Evolutionary conservation across 179 eudicot species (phyloP), one percentile per base, ranked within the genome.

Genomic region (Beta lomatogona): DNA sequence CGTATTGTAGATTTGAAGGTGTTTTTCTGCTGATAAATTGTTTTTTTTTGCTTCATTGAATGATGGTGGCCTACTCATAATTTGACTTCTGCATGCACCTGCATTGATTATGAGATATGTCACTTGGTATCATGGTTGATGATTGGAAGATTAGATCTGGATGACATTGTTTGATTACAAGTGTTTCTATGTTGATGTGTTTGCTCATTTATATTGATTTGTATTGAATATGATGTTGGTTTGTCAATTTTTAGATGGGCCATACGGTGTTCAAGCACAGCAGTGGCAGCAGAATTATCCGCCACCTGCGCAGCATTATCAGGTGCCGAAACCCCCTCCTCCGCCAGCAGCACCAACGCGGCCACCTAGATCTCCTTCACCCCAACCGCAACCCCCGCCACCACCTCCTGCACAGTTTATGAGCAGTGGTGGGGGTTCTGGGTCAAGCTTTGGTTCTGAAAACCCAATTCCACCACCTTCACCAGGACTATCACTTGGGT

Each of bases 351-450:
- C 87, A 6, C 90, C 85, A 11, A 81, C 86, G 2, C 78, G 90
- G 75, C 94, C 97, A 0, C 93, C 91, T 75, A 81, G 80, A 55
- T 73, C 89, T 48, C 93, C 90, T 2, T 85, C 84, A 9, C 82
- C 93, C 9, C 90, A 84, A 3, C 41, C 41, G 3, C 41, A 36
- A 10, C 87, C 81, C 2, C 88, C 85, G 57, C 88, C 82, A 0
- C 88, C 93, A 4, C 86, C 89, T 13, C 87, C 95, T 2, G 90
- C 87, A 18, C 85, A 88, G 25, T 87, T 81, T 79, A 79, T 89
- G 82, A 92, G 86, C 84, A 93, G 89, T 79, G 90, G 98, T 68
- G 97, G 98, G 14, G 97, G 91, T 76, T 95, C 97, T n/a, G 96
- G 92, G 57, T 93, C 97, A 54, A 93, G 91, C 83, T 88, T 92